Conservation (phyloP, 768 basidiomycete genomes). For the Saitozyma sp. region DNA sequence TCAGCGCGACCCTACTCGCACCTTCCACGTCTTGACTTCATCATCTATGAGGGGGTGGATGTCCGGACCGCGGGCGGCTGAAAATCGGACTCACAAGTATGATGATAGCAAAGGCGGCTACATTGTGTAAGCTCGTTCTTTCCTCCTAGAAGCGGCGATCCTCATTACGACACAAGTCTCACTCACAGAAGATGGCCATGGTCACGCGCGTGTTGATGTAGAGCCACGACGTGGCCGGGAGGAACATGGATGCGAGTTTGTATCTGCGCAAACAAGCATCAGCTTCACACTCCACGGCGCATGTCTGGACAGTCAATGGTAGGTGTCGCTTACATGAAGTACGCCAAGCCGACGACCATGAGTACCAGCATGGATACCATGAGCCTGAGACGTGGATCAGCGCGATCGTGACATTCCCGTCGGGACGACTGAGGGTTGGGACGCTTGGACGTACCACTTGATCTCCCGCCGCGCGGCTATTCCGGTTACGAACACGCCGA, state of each 20-base stretch:
- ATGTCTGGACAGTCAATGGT: neutral
- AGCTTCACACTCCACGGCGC: neutral
- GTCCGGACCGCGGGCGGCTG: too few species aligned
- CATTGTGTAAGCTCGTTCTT: neutral
- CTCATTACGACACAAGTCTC: conserved; percentile 13
- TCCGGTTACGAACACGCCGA: too few species aligned
- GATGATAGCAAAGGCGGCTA: conserved; percentile 38
- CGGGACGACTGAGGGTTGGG: too few species aligned
- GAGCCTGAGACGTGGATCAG: conserved; percentile 12
- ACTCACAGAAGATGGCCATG: conserved; percentile 31
- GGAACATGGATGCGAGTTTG: conserved; percentile 41
- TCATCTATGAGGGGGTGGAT: neutral
- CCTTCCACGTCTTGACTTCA: neutral
- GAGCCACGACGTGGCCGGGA: conserved; percentile 25
- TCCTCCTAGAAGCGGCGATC: neutral
- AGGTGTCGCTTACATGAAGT: conserved; percentile 30
- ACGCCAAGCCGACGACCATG: conserved; percentile 34
- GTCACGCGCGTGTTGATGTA: conserved; percentile 40
- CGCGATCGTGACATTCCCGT: neutral
- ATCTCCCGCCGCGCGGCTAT: too few species aligned
- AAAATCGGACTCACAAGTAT: conserved; percentile 18
- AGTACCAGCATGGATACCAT: conserved; percentile 27
- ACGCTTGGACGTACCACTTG: neutral
- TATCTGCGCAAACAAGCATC: conserved; percentile 7
- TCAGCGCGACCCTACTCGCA: neutral